Evolutionary conservation across 306 rosid species (phyloP).

Genomic region (Malus asiatica): DNA sequence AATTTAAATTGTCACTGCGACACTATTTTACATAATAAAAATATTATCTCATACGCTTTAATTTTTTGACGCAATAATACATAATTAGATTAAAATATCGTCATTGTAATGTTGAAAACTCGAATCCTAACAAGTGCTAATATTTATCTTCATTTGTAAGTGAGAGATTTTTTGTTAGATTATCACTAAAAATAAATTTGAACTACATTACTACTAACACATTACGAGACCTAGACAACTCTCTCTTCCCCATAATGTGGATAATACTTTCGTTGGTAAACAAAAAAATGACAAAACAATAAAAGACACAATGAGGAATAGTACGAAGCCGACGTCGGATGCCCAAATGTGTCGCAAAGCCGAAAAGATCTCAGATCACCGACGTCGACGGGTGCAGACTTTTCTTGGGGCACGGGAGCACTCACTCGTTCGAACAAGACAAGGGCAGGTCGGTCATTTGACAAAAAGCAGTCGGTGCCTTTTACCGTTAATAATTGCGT

Average conservation of each 20-base stretch:
- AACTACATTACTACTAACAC: rapidly evolving
- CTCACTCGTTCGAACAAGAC: not conserved
- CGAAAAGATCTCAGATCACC: not conserved
- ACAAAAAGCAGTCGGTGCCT: not conserved
- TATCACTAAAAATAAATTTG: too few species aligned
- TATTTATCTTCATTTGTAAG: too few species aligned
- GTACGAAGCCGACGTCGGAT: not conserved
- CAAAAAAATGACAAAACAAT: not conserved
- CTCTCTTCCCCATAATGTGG: too few species aligned
- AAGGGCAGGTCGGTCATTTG: slow-evolving; percentile 19
- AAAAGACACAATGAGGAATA: not conserved
- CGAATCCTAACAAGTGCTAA: not conserved
- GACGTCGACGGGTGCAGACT: not conserved
- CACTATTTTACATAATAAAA: too few species aligned
- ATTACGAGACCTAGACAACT: too few species aligned
- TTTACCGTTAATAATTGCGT: slow-evolving; percentile 27
- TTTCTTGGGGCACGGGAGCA: not conserved
- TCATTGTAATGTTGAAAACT: not conserved
- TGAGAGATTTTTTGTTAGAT: rapidly evolving
- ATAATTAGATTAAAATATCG: too few species aligned
- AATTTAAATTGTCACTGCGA: too few species aligned
- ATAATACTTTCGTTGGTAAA: too few species aligned
- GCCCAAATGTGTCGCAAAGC: not conserved
- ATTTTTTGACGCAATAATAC: too few species aligned
- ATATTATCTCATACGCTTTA: too few species aligned